Percentiles rank a stretch among this genome's conserved stretches.
Conservation (phyloP, 805 yeast genomes). For the Yamadazyma philogaea region DNA sequence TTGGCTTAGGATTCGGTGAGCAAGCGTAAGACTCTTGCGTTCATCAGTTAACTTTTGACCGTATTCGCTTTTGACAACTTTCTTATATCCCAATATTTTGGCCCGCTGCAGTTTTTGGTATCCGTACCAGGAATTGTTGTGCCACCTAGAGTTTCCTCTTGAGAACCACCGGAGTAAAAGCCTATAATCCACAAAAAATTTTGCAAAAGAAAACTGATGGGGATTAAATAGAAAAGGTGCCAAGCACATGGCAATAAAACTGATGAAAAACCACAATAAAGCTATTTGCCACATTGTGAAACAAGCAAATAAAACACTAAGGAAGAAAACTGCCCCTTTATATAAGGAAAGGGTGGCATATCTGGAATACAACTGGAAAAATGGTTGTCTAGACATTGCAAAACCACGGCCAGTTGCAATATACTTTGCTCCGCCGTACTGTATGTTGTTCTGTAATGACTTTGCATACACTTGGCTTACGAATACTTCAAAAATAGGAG, state of each 20-base stretch:
- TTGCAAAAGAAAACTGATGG: conserved; percentile 48
- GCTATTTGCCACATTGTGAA: conserved; percentile 80
- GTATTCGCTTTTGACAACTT: conserved; percentile 3
- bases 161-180: conserved; percentile 68
- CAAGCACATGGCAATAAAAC: conserved; percentile 42
- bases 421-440: conserved; percentile 90
- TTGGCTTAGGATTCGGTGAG: conserved; percentile 16
- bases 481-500: conserved; percentile 92
- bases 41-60: neutral
- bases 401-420: conserved; percentile 93
- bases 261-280: conserved; percentile 57
- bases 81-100: conserved; percentile 25
- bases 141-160: conserved; percentile 69
- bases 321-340: conserved; percentile 65
- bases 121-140: conserved; percentile 75
- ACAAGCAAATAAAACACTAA: conserved; percentile 73
- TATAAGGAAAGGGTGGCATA: conserved; percentile 77
- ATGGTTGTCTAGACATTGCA: conserved; percentile 79
- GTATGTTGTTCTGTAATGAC: conserved; percentile 68
- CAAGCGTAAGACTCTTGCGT: conserved; percentile 1
- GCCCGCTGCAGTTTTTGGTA: conserved; percentile 39
- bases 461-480: conserved; percentile 90
- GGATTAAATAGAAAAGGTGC: conserved; percentile 56
- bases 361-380: conserved; percentile 67
- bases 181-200: conserved; percentile 49